Conservation (phyloP, 768 basidiomycete species). For the Amanita polypyramis region DNA sequence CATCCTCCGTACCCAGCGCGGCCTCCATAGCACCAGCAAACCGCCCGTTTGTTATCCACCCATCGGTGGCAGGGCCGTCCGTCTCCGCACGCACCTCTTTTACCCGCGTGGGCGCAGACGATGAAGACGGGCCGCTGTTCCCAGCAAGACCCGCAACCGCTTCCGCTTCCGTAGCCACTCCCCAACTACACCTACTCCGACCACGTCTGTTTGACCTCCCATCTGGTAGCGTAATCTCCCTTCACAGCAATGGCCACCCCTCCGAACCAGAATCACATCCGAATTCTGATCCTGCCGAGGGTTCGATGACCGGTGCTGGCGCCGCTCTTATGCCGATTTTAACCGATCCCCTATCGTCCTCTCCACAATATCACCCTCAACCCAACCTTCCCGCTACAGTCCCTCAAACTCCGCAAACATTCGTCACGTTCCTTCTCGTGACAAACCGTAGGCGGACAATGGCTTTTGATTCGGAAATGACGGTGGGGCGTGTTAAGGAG, state of each 20-base stretch:
- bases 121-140: conserved; percentile 1
- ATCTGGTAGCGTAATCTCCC: not conserved
- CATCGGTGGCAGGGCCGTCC: not conserved
- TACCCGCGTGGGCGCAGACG: conserved; percentile 4
- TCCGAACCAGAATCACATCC: too few relatives aligned
- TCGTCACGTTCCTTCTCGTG: conserved; percentile 63
- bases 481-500: conserved; percentile 72
- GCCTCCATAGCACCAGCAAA: not conserved
- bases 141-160: conserved; percentile 6
- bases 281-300: too few relatives aligned
- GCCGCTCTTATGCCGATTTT: not conserved
- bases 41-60: not conserved
- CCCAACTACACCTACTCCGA: not conserved
- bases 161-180: not conserved
- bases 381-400: not conserved
- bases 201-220: not conserved
- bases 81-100: conserved; percentile 4
- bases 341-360: not conserved
- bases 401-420: conserved; percentile 54
- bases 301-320: too few relatives aligned
- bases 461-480: conserved; percentile 66
- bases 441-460: conserved; percentile 60
- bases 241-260: not conserved
- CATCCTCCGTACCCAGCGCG: not conserved
- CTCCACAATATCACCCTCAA: not conserved